phyloP scores from a whole-genome alignment of 2,329 filamentous ascomycete genomes.

The Pyrenochaeta sp. region DNA sequence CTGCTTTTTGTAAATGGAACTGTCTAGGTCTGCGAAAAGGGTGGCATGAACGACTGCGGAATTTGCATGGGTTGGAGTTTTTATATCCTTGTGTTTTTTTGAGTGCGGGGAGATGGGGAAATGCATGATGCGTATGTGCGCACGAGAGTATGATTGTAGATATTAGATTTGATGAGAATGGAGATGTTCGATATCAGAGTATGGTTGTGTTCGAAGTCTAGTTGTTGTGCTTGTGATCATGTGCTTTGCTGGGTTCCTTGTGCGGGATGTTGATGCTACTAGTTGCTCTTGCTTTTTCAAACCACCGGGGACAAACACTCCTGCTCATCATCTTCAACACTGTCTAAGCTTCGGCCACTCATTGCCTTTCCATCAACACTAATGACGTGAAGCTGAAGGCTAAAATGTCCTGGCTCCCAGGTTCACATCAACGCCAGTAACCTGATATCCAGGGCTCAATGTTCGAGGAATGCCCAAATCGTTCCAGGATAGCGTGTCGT shows the following conservation, averaged over 20 bases:
- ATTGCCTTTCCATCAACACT: no score
- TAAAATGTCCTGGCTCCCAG: no score
- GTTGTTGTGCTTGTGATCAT: neutral
- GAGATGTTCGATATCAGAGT: neutral
- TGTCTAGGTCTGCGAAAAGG: slow-evolving; percentile 19
- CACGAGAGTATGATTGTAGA: neutral
- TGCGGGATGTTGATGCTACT: neutral
- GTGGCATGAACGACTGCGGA: slow-evolving; percentile 17
- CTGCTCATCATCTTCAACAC: no score
- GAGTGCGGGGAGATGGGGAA: neutral
- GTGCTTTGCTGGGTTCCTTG: neutral
- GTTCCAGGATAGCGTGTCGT: neutral
- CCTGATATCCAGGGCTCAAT: no score
- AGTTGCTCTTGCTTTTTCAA: neutral
- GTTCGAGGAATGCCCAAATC: no score
- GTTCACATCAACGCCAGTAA: no score
- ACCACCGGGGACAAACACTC: no score
- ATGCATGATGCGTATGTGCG: no score
- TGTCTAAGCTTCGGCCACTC: no score
- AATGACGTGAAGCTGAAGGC: no score
- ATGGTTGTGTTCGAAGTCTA: neutral
- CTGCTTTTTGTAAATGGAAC: slow-evolving; percentile 12
- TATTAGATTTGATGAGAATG: neutral
- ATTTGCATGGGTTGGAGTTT: slow-evolving; percentile 8
- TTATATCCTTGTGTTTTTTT: neutral